Percentiles rank a stretch among this genome's conserved stretches.
Conservation (phyloP, 164 flowering plant species). For the Chimonanthus praecox region DNA sequence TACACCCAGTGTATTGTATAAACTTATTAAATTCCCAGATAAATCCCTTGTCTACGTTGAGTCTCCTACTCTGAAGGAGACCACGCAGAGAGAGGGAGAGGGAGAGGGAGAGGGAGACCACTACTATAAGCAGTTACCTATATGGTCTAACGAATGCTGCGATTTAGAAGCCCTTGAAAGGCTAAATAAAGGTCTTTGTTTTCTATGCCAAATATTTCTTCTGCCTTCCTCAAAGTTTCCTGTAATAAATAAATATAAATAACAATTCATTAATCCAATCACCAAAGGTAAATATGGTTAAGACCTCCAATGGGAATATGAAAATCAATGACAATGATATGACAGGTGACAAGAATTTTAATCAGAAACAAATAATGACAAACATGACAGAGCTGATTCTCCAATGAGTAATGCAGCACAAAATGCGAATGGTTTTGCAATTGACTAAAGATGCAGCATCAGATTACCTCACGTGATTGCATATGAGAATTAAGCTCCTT, state of each 20-base stretch:
- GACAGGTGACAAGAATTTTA: no score
- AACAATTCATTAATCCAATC: background rate
- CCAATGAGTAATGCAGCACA: background rate
- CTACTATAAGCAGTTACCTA: background rate
- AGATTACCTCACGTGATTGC: conserved; percentile 87
- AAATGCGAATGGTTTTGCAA: background rate
- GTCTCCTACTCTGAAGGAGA: background rate
- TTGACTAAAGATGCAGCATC: background rate
- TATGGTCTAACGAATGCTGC: conserved; percentile 24
- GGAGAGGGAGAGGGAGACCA: background rate
- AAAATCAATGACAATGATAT: no score
- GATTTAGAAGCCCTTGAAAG: conserved; percentile 87
- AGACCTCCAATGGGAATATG: no score
- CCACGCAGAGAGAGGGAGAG: background rate
- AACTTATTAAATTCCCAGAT: background rate
- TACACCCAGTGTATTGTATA: background rate
- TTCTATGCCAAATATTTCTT: conserved; percentile 84
- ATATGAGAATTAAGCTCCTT: conserved; percentile 89
- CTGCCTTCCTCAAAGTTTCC: conserved; percentile 93
- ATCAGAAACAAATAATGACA: no score
- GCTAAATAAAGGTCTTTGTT: conserved; percentile 81
- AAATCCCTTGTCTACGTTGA: background rate
- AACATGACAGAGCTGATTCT: background rate
- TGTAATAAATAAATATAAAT: conserved; percentile 18
- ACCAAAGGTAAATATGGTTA: background rate